A percentile compares a stretch with the other conserved stretches of the same genome.
Evolutionary conservation across 179 eudicot genomes (phyloP).

Genomic region (Patellifolia procumbens): DNA sequence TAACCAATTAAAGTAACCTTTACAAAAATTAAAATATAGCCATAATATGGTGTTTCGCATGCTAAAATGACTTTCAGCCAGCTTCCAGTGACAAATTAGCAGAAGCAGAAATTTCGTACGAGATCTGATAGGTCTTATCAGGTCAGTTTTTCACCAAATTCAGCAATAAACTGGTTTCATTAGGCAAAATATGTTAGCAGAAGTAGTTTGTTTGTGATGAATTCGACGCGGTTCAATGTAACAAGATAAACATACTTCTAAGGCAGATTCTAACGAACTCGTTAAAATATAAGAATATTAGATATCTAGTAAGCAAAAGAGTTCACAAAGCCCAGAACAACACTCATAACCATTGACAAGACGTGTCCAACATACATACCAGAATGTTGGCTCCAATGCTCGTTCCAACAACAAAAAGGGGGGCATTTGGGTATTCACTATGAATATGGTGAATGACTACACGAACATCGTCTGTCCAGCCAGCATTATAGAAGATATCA

Average conservation of each 20-base stretch:
- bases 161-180: not conserved
- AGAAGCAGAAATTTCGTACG: not conserved
- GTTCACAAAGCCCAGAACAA: not conserved
- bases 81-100: not conserved
- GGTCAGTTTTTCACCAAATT: not conserved
- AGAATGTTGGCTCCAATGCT: conserved; percentile 89
- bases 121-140: not conserved
- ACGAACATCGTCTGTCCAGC: conserved; percentile 89
- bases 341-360: conserved; percentile 11
- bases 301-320: not conserved
- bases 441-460: conserved; percentile 64
- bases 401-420: conserved; percentile 81
- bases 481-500: conserved; percentile 83
- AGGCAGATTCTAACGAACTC: not conserved
- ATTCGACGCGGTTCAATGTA: not conserved
- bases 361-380: conserved; percentile 31
- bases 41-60: not conserved
- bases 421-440: conserved; percentile 60
- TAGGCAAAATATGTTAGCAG: not conserved
- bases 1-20: not conserved
- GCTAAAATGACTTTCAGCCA: not conserved
- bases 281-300: not conserved
- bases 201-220: not conserved
- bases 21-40: not conserved
- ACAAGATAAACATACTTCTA: not conserved